These are phyloP conservation scores for Populus alba DNA, from an alignment of 345 rosid species.

Conservation along the genomic window DNA sequence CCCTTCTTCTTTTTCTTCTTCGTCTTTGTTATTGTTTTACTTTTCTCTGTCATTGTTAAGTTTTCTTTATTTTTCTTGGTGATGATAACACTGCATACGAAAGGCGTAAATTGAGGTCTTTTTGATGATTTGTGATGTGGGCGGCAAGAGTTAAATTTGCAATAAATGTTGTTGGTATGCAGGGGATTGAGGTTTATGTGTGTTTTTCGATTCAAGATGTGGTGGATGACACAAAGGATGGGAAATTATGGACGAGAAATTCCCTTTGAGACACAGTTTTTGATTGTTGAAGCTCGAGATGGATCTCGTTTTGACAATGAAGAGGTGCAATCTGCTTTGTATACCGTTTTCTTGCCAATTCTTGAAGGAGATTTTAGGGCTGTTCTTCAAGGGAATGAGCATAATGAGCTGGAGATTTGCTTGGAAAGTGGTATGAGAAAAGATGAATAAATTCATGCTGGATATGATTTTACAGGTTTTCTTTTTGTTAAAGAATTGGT, in stretches of 20 bases:
- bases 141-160: neutral
- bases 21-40: neutral
- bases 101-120: neutral
- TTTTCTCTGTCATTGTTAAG: neutral
- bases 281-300: constrained; percentile 45
- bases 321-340: constrained; percentile 33
- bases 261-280: constrained; percentile 65
- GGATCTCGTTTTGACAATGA: constrained; percentile 41
- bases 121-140: neutral
- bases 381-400: constrained; percentile 62
- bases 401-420: constrained; percentile 58
- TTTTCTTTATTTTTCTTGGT: neutral
- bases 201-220: constrained; percentile 61
- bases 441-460: neutral
- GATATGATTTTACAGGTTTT: neutral
- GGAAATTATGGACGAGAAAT: constrained; percentile 53
- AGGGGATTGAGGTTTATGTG: constrained; percentile 70
- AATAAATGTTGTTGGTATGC: constrained; percentile 4
- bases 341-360: constrained; percentile 53
- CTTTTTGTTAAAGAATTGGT: neutral
- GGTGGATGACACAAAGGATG: constrained; percentile 87
- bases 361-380: constrained; percentile 70
- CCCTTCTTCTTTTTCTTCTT: neutral
- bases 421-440: constrained; percentile 54
- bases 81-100: too few relatives aligned